Evolutionary conservation across 1,139 yeast species (phyloP).

Genomic region (Yamadazyma diddensiae): DNA sequence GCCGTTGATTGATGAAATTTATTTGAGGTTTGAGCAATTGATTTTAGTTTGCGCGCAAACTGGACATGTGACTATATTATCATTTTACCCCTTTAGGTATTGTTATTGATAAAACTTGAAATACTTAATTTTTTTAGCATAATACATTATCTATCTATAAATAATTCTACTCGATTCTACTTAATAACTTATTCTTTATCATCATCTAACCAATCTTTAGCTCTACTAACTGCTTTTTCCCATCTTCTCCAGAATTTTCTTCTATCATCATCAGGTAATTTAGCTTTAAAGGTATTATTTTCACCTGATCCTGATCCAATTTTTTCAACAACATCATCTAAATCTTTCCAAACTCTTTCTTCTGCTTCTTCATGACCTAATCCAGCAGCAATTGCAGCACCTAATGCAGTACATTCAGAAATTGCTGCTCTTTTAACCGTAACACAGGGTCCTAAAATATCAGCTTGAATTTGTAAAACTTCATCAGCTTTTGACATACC

Average conservation of each 20-base stretch:
- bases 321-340: slow-evolving; percentile 56
- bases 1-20: slow-evolving; percentile 1
- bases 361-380: slow-evolving; percentile 57
- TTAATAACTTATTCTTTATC: slow-evolving; percentile 15
- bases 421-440: slow-evolving; percentile 78
- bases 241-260: slow-evolving; percentile 69
- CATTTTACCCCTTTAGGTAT: background rate
- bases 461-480: slow-evolving; percentile 93
- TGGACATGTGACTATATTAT: slow-evolving; percentile 1
- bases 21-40: slow-evolving; percentile 3
- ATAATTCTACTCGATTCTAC: background rate
- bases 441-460: slow-evolving; percentile 83
- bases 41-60: slow-evolving; percentile 2
- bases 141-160: background rate
- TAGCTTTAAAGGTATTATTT: slow-evolving; percentile 52
- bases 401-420: slow-evolving; percentile 91
- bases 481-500: slow-evolving; percentile 93
- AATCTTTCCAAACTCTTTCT: slow-evolving; percentile 70
- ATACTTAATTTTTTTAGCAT: background rate
- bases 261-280: slow-evolving; percentile 58
- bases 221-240: slow-evolving; percentile 78
- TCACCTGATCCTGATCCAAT: slow-evolving; percentile 33
- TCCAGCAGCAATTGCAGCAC: slow-evolving; percentile 96
- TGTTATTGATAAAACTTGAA: background rate
- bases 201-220: slow-evolving; percentile 71